Percentiles rank a stretch among this genome's conserved stretches.
Evolutionary conservation across 495 filamentous ascomycete species (phyloP).

Genomic region (Xylaria scruposa): DNA sequence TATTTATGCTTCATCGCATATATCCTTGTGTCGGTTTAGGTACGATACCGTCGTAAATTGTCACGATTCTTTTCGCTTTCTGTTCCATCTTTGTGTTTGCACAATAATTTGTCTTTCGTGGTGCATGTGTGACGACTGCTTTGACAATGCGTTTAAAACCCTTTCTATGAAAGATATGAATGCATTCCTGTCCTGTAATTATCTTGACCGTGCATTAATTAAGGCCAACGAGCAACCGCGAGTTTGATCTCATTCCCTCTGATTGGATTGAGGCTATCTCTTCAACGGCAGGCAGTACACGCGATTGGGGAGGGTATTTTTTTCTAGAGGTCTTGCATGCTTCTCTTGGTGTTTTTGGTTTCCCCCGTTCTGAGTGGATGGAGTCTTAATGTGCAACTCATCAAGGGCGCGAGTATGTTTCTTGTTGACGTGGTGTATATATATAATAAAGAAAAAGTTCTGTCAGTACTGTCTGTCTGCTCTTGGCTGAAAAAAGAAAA

Average conservation of each 20-base stretch:
- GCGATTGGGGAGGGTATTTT: neutral
- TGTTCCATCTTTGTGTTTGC: neutral
- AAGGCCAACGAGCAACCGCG: neutral
- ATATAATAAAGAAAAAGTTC: no score
- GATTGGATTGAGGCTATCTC: neutral
- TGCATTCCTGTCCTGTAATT: neutral
- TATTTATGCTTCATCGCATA: constrained; percentile 25
- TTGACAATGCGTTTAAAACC: neutral
- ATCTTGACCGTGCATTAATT: no score
- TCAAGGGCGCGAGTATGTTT: no score
- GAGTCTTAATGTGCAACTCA: no score
- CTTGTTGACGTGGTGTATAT: no score
- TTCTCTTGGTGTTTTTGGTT: no score
- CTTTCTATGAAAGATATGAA: neutral
- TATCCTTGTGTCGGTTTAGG: constrained; percentile 22
- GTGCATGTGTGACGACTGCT: neutral
- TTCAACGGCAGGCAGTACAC: neutral
- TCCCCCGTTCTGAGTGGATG: no score
- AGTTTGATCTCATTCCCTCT: neutral
- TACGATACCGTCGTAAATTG: constrained; percentile 13
- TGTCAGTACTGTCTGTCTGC: no score
- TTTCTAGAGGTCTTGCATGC: no score
- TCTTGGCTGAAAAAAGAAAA: no score
- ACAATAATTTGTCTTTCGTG: neutral
- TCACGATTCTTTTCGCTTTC: neutral